A percentile compares a stretch with the other conserved stretches of the same genome.
Conservation (phyloP, 139 green algal species). For the Chlorella sp. region DNA sequence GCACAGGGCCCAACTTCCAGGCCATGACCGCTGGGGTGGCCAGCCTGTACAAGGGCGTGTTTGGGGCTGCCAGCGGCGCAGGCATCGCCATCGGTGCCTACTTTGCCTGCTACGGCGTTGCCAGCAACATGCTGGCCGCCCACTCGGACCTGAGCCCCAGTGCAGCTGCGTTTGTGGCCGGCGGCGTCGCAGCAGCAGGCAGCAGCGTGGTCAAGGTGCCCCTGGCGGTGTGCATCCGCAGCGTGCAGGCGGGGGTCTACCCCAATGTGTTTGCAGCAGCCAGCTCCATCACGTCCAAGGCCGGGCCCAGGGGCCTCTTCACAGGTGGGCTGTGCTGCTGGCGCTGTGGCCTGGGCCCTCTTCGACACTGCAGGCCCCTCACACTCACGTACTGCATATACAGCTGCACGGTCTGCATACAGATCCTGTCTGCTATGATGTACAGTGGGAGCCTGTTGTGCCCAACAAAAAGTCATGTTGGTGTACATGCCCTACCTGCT, state of each 20-base stretch:
- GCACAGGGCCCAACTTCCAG: background rate
- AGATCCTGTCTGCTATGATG: too few relatives aligned
- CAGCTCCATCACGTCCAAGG: conserved; percentile 44
- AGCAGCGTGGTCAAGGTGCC: conserved; percentile 75
- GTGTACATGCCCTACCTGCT: too few relatives aligned
- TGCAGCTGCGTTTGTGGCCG: conserved; percentile 64
- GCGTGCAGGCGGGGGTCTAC: conserved; percentile 76
- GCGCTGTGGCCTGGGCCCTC: too few relatives aligned
- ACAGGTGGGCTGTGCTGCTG: too few relatives aligned
- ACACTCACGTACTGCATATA: too few relatives aligned
- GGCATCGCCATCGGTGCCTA: conserved; percentile 93
- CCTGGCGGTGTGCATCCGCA: conserved; percentile 78
- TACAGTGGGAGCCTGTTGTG: too few relatives aligned
- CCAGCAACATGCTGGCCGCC: conserved; percentile 55
- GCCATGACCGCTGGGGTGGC: background rate
- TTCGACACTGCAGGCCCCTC: too few relatives aligned
- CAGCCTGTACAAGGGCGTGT: conserved; percentile 49
- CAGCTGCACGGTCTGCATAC: too few relatives aligned
- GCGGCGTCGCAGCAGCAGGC: conserved; percentile 65
- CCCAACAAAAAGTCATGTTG: too few relatives aligned
- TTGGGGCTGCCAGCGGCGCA: conserved; percentile 80
- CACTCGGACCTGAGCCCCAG: conserved; percentile 30
- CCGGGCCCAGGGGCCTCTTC: conserved; percentile 65
- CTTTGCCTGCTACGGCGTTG: conserved; percentile 83
- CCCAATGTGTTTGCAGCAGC: conserved; percentile 61